Evolutionary conservation across 805 yeast species (phyloP), one percentile per base, ranked within the genome.

Genomic region (Kodamaea leandrae): DNA sequence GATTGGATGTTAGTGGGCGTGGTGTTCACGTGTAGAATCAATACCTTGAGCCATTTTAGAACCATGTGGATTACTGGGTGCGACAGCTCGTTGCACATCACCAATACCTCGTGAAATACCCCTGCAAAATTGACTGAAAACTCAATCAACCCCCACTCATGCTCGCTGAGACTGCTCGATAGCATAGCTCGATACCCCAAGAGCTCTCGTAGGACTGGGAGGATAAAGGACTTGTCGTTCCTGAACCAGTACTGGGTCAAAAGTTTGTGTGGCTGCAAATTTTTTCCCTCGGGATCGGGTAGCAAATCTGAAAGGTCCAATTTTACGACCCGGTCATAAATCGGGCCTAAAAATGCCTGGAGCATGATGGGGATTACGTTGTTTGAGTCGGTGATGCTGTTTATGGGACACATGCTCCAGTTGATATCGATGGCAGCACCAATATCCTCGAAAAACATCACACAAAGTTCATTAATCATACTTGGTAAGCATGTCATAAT

Each of bases 31-130:
- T 52, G 54, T 7, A 52, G 39, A n/a, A 55, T 51, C 32, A 53
- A 35, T 13, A 54, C 44, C 39, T 54, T 55, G 20, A 51, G 21
- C 60, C 60, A 55, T 41, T 55, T 55, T 19, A 52, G 41, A 12
- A 50, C 32, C 54, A 54, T 46, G 37, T 55, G 60, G 13, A 35
- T 19, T 2, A 45, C 44, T 6, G 58, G 58, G 20, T 36, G 24
- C 3, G 34, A 14, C 29, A n/a, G 19, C 7, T 34, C 36, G 16
- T 35, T 26, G 32, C 45, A 39, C 37, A 36, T 16, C 10, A 33
- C 24, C 20, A 50, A 25, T 14, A 51, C 42, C 16, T 51, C 57
- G 19, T 47, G 30, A 30, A 53, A 47, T 20, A 42, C 33, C 15
- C 26, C 30, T 10, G 36, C 24, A 24, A 50, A 37, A 17, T 37